Conservation (phyloP, 805 yeast genomes). For the Sporopachydermia quercuum region DNA sequence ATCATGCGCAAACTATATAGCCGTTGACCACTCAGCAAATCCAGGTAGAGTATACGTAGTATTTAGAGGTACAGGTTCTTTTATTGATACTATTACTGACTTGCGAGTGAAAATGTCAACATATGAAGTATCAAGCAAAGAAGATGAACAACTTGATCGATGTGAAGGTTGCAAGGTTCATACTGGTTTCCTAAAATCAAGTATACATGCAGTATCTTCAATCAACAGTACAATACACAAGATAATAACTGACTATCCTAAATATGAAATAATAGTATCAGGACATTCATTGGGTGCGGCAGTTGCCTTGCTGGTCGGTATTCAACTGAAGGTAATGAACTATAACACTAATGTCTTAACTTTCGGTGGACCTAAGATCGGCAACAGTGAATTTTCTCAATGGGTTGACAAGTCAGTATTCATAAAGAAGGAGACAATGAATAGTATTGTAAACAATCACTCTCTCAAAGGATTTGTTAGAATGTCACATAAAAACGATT, state of each 20-base stretch:
- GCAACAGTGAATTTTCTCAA: slow-evolving; percentile 32
- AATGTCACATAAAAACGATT: not conserved
- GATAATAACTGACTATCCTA: slow-evolving; percentile 24
- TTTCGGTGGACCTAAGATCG: slow-evolving; percentile 53
- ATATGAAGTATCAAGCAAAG: too few species aligned
- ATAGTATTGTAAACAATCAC: not conserved
- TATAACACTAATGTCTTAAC: slow-evolving; percentile 38
- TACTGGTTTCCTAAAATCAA: slow-evolving; percentile 37
- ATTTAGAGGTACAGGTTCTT: slow-evolving; percentile 50
- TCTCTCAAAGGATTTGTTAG: not conserved
- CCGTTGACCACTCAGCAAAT: not conserved
- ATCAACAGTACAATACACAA: slow-evolving; percentile 6
- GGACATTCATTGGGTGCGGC: slow-evolving; percentile 80
- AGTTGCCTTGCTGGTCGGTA: slow-evolving; percentile 43
- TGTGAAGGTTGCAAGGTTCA: slow-evolving; percentile 48
- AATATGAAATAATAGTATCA: slow-evolving; percentile 35
- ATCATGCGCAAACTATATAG: not conserved
- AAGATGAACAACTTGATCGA: slow-evolving; percentile 4
- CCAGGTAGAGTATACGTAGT: slow-evolving; percentile 19
- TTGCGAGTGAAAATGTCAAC: slow-evolving; percentile 19
- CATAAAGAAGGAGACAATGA: not conserved
- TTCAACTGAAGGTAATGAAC: slow-evolving; percentile 43
- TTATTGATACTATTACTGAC: slow-evolving; percentile 50
- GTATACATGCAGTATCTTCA: slow-evolving; percentile 28
- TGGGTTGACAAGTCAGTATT: slow-evolving; percentile 32